phyloP scores from a whole-genome alignment of 805 yeast genomes.

The Yueomyces sp. region DNA sequence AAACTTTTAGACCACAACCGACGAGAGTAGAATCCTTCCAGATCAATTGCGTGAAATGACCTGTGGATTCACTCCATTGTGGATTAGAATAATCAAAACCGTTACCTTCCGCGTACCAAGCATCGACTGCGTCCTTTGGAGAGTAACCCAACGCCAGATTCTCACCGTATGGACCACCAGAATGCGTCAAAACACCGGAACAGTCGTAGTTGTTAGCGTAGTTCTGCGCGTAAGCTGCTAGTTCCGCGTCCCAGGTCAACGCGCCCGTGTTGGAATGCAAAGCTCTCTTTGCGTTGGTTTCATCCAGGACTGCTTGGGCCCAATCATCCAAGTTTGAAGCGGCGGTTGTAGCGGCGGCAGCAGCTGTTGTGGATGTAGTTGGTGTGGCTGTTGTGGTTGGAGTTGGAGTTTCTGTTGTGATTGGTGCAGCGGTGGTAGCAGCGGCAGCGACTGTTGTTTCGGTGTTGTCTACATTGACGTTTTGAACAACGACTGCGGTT shows the following conservation, averaged over 20 bases:
- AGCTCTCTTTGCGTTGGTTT: slow-evolving; percentile 52
- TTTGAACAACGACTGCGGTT: slow-evolving; percentile 3
- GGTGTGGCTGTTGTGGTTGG: slow-evolving; percentile 5
- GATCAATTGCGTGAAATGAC: slow-evolving; percentile 65
- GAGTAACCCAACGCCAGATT: slow-evolving; percentile 51
- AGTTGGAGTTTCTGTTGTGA: slow-evolving; percentile 4
- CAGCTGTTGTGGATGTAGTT: slow-evolving; percentile 10
- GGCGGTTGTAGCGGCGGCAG: slow-evolving; percentile 9
- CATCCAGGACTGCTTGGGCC: slow-evolving; percentile 32
- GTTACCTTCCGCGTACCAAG: slow-evolving; percentile 59
- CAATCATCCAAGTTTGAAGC: slow-evolving; percentile 9
- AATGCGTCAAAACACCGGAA: slow-evolving; percentile 49
- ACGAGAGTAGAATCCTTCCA: slow-evolving; percentile 49
- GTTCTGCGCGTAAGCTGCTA: slow-evolving; percentile 34
- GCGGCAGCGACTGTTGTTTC: slow-evolving; percentile 1
- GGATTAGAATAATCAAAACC: slow-evolving; percentile 32
- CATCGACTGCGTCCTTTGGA: slow-evolving; percentile 35
- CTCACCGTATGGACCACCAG: slow-evolving; percentile 50
- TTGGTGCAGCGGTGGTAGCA: slow-evolving; percentile 1
- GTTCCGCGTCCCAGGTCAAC: slow-evolving; percentile 35
- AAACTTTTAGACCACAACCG: slow-evolving; percentile 40
- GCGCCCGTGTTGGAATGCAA: slow-evolving; percentile 29
- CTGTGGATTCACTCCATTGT: slow-evolving; percentile 26
- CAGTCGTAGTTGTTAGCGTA: slow-evolving; percentile 38
- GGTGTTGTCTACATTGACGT: not conserved